These are phyloP conservation scores for Nidularia sp. DNA, from an alignment of 768 basidiomycete genomes.

Conservation along the genomic window DNA sequence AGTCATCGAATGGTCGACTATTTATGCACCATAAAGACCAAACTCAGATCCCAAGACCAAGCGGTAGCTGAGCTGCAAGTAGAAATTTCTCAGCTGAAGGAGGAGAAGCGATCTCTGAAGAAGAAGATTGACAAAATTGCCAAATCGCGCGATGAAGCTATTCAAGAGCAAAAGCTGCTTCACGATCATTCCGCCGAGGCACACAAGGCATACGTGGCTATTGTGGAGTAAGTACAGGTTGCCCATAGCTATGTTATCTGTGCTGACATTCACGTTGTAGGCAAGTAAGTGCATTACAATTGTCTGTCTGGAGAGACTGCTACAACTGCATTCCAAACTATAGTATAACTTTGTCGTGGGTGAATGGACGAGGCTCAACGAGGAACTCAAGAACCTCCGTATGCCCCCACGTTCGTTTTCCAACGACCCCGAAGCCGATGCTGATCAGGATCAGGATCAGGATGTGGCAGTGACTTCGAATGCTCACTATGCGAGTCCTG, in stretches of 20 bases:
- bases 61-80: slow-evolving; percentile 23
- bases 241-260: no score
- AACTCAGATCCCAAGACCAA: slow-evolving; percentile 27
- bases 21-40: slow-evolving; percentile 43
- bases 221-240: slow-evolving; percentile 40
- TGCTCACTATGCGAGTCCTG: slow-evolving; percentile 9
- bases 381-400: slow-evolving; percentile 19
- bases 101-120: slow-evolving; percentile 29
- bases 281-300: no score
- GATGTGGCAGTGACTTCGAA: not conserved
- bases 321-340: no score
- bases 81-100: slow-evolving; percentile 24
- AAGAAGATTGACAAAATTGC: slow-evolving; percentile 35
- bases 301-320: no score
- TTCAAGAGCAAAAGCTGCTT: slow-evolving; percentile 48
- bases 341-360: slow-evolving; percentile 29
- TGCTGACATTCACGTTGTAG: no score
- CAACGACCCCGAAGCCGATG: slow-evolving; percentile 4
- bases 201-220: slow-evolving; percentile 33
- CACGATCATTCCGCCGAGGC: slow-evolving; percentile 47
- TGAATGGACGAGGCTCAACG: slow-evolving; percentile 22
- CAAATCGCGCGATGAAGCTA: slow-evolving; percentile 40
- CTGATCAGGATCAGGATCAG: not conserved
- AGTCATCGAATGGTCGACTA: slow-evolving; percentile 46
- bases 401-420: not conserved